Evolutionary conservation across 192 early-diverging fungal genomes (phyloP), one percentile per base, ranked within the genome.

Genomic region (Backusella macrospora): DNA sequence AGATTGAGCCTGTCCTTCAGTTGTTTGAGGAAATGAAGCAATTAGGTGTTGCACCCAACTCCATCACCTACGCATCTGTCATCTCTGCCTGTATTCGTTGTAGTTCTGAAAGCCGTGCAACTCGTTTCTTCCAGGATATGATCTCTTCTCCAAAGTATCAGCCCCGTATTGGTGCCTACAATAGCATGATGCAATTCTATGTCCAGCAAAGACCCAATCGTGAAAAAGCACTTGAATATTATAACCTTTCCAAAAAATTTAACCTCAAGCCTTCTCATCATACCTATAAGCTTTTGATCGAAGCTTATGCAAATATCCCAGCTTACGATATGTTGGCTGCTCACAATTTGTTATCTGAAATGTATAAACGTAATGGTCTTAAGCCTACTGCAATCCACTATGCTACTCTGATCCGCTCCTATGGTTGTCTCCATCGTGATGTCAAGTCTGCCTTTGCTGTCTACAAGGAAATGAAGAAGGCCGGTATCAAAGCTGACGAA

Each of bases 181-280:
- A 89, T 62, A 72, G 79, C 39, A 86, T 89, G 83, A 89, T 89
- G 26, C 88, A 89, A 72, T 87, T 83, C 46, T 87, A 87, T 67
- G 82, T 83, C 1, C 81, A 85, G 6, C 83, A 87, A 63, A 74
- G 81, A 63, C 82, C 73, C 16, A 76, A 89, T 62, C 83, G 85
- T 42, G 70, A 77, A 7, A 81, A 79, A 0, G 86, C 83, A 4
- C 68, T 89, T 42, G 73, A 83, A 26, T 89, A 85, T 67, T 87
- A 78, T 38, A 72, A 82, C 0, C 62, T 82, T 39, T 78, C 85
- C 39, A 44, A 74, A 8, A 67, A 73, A 8, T 69, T 67, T 38
- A 78, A 77, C 29, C 72, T 89, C 10, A 59, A 64, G 13, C 88
- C 88, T 4, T 80, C 84, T 26, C 79, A 81, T 9, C 88, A 89